phyloP scores from a whole-genome alignment of 352 stramenopile species.

The Phytophthora multivora region DNA sequence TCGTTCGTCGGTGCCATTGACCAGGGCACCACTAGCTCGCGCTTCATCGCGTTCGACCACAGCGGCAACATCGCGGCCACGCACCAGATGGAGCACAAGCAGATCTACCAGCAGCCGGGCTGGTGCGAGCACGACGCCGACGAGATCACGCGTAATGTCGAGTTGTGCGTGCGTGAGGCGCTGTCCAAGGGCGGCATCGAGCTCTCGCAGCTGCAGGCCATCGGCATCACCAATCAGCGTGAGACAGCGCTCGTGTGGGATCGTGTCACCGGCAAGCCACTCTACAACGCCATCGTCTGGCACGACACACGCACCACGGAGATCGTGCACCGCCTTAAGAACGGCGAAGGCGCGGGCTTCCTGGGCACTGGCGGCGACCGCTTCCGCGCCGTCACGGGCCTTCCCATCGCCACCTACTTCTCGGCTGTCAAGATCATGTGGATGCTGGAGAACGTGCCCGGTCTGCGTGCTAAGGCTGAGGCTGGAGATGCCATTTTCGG shows the following conservation, averaged over 20 bases:
- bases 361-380: conserved; percentile 57
- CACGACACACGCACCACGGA: conserved; percentile 95
- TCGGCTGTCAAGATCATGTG: conserved; percentile 98
- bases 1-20: conserved; percentile 93
- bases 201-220: conserved; percentile 78
- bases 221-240: conserved; percentile 99
- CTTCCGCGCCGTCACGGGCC: conserved; percentile 88
- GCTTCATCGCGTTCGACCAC: conserved; percentile 96
- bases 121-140: conserved; percentile 98
- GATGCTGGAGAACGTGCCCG: conserved; percentile 95
- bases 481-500: conserved; percentile 93
- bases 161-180: conserved; percentile 75
- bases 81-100: conserved; percentile 96
- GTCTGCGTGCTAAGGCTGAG: conserved; percentile 87
- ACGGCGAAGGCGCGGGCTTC: conserved; percentile 63
- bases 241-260: conserved; percentile 99
- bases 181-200: conserved; percentile 75
- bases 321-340: conserved; percentile 87
- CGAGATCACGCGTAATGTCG: conserved; percentile 93
- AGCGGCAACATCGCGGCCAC: conserved; percentile 88
- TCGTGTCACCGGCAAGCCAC: conserved; percentile 93
- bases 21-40: conserved; percentile 96
- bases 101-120: conserved; percentile 95
- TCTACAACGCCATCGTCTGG: conserved; percentile 99
- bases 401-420: conserved; percentile 98